Evolutionary conservation across 169 alveolate species (phyloP).

Genomic region (Plasmodium inui): DNA sequence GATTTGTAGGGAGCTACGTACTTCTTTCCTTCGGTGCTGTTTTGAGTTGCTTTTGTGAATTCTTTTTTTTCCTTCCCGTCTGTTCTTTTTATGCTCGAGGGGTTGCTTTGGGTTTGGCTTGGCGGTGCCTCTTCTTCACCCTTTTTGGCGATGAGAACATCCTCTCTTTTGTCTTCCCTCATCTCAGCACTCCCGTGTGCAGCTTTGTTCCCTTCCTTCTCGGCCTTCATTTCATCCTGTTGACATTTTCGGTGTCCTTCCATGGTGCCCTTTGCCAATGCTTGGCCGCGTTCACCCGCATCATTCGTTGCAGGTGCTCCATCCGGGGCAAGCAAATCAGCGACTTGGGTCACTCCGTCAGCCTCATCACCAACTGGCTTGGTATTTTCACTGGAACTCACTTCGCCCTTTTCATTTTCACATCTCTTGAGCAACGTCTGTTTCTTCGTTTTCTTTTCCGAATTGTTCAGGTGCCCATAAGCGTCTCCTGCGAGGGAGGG

Average conservation of each 20-base stretch:
- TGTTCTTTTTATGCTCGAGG: background rate
- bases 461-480: background rate
- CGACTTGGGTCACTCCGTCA: background rate
- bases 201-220: background rate
- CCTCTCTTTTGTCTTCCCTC: background rate
- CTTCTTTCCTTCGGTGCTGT: background rate
- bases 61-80: background rate
- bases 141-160: background rate
- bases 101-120: background rate
- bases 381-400: background rate
- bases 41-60: background rate
- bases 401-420: background rate
- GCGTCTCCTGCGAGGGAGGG: background rate
- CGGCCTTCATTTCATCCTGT: background rate
- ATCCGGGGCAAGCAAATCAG: background rate
- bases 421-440: background rate
- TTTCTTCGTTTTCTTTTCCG: background rate
- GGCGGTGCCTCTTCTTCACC: background rate
- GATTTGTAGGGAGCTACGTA: constrained; percentile 16
- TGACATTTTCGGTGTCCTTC: background rate
- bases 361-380: background rate
- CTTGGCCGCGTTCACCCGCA: background rate
- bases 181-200: background rate
- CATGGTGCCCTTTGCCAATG: background rate
- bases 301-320: background rate